Evolutionary conservation across 163 green algal species (phyloP).

Genomic region (Coccomyxa subellipsoidea): DNA sequence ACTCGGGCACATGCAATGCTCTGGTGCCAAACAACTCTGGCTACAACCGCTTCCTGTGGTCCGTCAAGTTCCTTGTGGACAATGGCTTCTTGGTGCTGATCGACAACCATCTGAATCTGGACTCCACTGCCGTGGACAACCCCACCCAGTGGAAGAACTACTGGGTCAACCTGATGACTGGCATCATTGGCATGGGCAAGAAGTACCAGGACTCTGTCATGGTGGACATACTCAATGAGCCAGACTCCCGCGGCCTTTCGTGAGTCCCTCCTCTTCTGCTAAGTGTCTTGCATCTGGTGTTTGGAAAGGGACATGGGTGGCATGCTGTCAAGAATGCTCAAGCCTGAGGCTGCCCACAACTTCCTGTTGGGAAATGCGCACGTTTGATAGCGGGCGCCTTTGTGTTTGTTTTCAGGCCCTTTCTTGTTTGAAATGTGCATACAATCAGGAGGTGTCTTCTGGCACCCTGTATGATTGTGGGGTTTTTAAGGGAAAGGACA

Average conservation of each 20-base stretch:
- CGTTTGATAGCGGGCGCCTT: too few relatives aligned
- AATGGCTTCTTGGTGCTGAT: slow-evolving; percentile 42
- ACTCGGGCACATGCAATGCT: slow-evolving; percentile 25
- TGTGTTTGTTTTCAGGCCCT: too few relatives aligned
- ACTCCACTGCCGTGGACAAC: slow-evolving; percentile 20
- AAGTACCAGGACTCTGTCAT: slow-evolving; percentile 15
- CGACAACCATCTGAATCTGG: slow-evolving; percentile 28
- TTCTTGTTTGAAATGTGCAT: too few relatives aligned
- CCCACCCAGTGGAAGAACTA: background rate
- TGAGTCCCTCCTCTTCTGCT: background rate
- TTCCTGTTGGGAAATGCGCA: too few relatives aligned
- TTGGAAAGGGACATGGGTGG: too few relatives aligned
- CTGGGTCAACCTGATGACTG: slow-evolving; percentile 7
- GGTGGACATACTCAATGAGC: slow-evolving; percentile 25
- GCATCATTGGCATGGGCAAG: background rate
- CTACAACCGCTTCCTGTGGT: slow-evolving; percentile 30
- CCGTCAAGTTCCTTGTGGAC: slow-evolving; percentile 27
- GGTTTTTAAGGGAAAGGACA: too few relatives aligned
- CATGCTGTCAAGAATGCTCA: too few relatives aligned
- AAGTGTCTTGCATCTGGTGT: background rate
- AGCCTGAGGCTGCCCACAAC: too few relatives aligned
- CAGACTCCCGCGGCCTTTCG: slow-evolving; percentile 13
- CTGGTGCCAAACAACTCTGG: slow-evolving; percentile 28
- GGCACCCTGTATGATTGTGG: too few relatives aligned
- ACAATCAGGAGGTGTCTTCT: too few relatives aligned